Base-by-base conservation (phyloP, 495 filamentous ascomycete species). In the Trichoderma reesei region DNA sequence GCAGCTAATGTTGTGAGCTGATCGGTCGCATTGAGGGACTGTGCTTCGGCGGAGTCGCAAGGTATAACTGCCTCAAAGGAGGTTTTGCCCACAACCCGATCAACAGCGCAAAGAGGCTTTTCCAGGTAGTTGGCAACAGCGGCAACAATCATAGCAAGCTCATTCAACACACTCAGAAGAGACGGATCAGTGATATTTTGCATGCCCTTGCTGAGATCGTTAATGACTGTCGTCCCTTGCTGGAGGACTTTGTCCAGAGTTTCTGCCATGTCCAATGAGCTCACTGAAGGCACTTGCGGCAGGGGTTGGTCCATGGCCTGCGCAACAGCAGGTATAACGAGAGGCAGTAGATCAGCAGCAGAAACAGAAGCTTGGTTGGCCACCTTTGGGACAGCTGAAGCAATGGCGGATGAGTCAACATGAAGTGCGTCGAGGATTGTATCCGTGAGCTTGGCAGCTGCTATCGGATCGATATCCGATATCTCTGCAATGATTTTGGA, bases 381-480 rank as follows among this genome's bases (percentile, higher is more conserved):
- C 34, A 56, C 20, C 51, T 56, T 56, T 56, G 51, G 51, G 9
- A 56, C 16, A 11, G 31, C 51, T 31, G 51, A 31, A 36, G 51
- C 51, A 56, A 56, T 14, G 3, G 51, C 20, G 20, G 51, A 56
- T 13, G 51, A 13, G 13, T 56, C 20, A 1, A 56, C 51, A 34
- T 56, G 51, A 31, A 56, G 51, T 33, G 31, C 51, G 34, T 56
- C 51, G 7, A 56, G 31, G 2, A 56, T 26, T 18, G 51, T 56
- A 14, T 56, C 51, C 8, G 51, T 56, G 51, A 56, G 51, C 31
- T 34, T 56, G 51, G 51, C 51, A 33, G 51, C 51, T 56, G 51
- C 51, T 14, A 31, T n/a, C 1, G 51, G 51, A n/a, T 56, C 51
- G 14, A 56, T 34, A 11, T n/a, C 51, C 10, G 51, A 31, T 56